Conservation (phyloP, 306 rosid species). For the Elaeagnus macrophylla region DNA sequence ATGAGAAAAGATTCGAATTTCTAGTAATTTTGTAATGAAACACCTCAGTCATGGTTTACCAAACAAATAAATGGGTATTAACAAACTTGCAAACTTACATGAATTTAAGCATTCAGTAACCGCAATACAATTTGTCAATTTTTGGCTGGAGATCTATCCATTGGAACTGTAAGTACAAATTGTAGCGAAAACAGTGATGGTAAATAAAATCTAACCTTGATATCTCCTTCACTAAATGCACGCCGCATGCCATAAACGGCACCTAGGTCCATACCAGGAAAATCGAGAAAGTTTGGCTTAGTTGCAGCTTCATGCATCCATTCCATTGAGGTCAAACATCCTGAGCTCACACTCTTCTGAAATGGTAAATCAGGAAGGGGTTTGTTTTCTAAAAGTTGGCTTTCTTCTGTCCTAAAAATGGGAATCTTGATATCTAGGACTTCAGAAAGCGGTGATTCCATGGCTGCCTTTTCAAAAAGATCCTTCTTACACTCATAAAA, state of each 20-base stretch:
- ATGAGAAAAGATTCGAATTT: no score
- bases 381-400: slow-evolving; percentile 48
- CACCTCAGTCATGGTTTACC: no score
- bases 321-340: slow-evolving; percentile 67
- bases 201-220: slow-evolving; percentile 52
- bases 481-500: slow-evolving; percentile 76
- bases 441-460: slow-evolving; percentile 46
- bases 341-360: slow-evolving; percentile 68
- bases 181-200: slow-evolving; percentile 3
- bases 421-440: slow-evolving; percentile 63
- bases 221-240: slow-evolving; percentile 90
- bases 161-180: no score
- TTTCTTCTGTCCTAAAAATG: slow-evolving; percentile 34
- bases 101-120: no score
- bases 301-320: slow-evolving; percentile 59
- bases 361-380: slow-evolving; percentile 35
- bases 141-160: no score
- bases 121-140: no score
- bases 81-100: no score
- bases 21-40: no score
- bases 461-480: slow-evolving; percentile 58
- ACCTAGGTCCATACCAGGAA: slow-evolving; percentile 55
- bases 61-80: no score
- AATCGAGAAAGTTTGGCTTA: slow-evolving; percentile 52
- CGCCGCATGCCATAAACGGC: slow-evolving; percentile 79